A percentile compares a stretch with the other conserved stretches of the same genome.
Conservation (phyloP, 1,139 yeast species). For the Kazachstania sp. region DNA sequence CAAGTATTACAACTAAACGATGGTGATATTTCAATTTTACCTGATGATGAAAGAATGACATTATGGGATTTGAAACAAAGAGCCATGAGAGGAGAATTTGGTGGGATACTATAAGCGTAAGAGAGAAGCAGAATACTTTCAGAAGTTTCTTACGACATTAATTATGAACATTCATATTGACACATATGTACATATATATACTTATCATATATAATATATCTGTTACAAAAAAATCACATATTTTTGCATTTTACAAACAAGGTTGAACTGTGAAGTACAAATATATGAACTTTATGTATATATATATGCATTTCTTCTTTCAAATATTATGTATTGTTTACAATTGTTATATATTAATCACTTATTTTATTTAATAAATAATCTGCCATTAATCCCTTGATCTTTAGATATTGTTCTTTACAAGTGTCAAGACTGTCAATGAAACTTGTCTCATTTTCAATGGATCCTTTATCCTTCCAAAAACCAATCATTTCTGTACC, state of each 20-base stretch:
- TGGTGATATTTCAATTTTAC: slow-evolving; percentile 52
- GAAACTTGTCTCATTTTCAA: slow-evolving; percentile 15
- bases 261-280: too few species aligned
- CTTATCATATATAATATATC: not conserved
- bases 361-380: slow-evolving; percentile 8
- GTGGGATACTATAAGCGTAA: slow-evolving; percentile 10
- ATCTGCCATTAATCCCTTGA: slow-evolving; percentile 17
- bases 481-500: slow-evolving; percentile 33
- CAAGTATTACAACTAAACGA: slow-evolving; percentile 54
- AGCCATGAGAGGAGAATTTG: slow-evolving; percentile 31
- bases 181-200: not conserved
- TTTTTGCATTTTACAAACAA: too few species aligned
- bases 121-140: not conserved
- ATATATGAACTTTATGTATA: not conserved
- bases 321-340: not conserved
- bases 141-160: not conserved
- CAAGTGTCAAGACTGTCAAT: slow-evolving; percentile 15
- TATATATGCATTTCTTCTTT: not conserved
- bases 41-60: slow-evolving; percentile 45
- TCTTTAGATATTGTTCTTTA: slow-evolving; percentile 16
- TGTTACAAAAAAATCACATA: not conserved
- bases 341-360: not conserved
- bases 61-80: slow-evolving; percentile 32
- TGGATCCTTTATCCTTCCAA: slow-evolving; percentile 27
- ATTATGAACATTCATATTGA: not conserved